Evolutionary conservation across 441 rosid species (phyloP).

Genomic region (Gossypium aridum): DNA sequence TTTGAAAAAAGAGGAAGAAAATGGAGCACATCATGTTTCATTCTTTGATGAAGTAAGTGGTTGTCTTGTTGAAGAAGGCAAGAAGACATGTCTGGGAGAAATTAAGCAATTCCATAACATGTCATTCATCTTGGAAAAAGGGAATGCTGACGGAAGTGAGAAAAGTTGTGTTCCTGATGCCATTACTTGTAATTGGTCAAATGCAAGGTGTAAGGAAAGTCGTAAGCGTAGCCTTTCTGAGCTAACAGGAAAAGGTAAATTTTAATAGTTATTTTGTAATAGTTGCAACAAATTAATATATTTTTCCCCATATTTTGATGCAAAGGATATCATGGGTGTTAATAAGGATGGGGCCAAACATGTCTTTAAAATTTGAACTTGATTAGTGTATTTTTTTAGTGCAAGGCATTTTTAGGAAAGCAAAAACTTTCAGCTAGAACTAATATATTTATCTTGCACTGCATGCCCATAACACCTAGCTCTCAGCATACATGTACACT

Average conservation of each 20-base stretch:
- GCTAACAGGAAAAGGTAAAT: constrained; percentile 36
- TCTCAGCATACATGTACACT: not conserved
- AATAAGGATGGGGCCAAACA: not conserved
- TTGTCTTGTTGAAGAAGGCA: constrained; percentile 16
- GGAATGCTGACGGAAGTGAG: constrained; percentile 9
- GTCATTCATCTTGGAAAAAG: constrained; percentile 17
- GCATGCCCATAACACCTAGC: not conserved
- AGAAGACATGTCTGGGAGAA: not conserved
- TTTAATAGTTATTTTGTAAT: not conserved
- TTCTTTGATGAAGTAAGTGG: constrained; percentile 11
- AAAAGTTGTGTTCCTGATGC: not conserved
- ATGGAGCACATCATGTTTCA: constrained; percentile 6
- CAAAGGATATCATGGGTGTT: not conserved
- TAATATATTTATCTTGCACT: not conserved
- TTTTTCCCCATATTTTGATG: not conserved
- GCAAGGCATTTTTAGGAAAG: not conserved
- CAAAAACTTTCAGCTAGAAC: not conserved
- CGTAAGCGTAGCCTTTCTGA: constrained; percentile 44
- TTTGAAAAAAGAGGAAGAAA: constrained; percentile 15
- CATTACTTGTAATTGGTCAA: constrained; percentile 12
- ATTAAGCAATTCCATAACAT: constrained; percentile 19
- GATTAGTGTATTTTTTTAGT: not conserved
- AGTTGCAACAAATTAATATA: not conserved
- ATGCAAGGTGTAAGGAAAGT: constrained; percentile 31
- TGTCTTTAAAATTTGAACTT: not conserved